A percentile compares a stretch with the other conserved stretches of the same genome.
Evolutionary conservation across 495 filamentous ascomycete species (phyloP).

Genomic region (Oidiodendron maius): DNA sequence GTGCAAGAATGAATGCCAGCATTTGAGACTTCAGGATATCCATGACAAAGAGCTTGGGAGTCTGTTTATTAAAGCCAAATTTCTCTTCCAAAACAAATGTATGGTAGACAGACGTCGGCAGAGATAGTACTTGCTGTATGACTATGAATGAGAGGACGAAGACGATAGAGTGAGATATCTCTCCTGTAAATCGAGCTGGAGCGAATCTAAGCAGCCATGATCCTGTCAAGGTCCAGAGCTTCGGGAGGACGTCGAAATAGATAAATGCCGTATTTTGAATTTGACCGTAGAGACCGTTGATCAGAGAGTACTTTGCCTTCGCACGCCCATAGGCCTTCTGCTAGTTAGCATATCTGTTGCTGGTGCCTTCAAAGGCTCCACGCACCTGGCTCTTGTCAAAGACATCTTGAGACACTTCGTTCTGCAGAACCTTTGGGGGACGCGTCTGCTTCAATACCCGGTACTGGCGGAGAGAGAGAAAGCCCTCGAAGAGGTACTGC

Average conservation of each 20-base stretch:
- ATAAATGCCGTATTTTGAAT: constrained; percentile 81
- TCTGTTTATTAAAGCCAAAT: constrained; percentile 99
- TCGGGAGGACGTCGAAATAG: constrained; percentile 83
- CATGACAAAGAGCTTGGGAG: constrained; percentile 76
- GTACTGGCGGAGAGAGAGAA: constrained; percentile 83
- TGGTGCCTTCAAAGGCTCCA: neutral
- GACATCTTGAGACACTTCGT: constrained; percentile 81
- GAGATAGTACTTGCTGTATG: constrained; percentile 65
- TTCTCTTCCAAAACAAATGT: constrained; percentile 94
- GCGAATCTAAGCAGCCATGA: constrained; percentile 63
- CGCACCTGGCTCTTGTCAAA: constrained; percentile 88
- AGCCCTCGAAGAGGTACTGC: constrained; percentile 81
- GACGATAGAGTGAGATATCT: constrained; percentile 88
- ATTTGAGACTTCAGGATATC: constrained; percentile 90
- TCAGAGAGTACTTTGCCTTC: constrained; percentile 82
- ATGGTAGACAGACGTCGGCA: constrained; percentile 85
- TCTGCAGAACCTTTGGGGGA: constrained; percentile 75
- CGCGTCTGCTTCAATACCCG: constrained; percentile 70
- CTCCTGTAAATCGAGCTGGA: constrained; percentile 74
- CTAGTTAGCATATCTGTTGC: constrained; percentile 6
- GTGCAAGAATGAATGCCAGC: constrained; percentile 69
- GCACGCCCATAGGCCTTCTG: constrained; percentile 81
- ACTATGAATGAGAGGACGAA: constrained; percentile 87
- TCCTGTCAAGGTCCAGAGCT: constrained; percentile 81
- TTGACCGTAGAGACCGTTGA: constrained; percentile 77